A percentile compares a stretch with the other conserved stretches of the same genome.
phyloP scores from a whole-genome alignment of 345 rosid species.

The Boechera stricta region DNA sequence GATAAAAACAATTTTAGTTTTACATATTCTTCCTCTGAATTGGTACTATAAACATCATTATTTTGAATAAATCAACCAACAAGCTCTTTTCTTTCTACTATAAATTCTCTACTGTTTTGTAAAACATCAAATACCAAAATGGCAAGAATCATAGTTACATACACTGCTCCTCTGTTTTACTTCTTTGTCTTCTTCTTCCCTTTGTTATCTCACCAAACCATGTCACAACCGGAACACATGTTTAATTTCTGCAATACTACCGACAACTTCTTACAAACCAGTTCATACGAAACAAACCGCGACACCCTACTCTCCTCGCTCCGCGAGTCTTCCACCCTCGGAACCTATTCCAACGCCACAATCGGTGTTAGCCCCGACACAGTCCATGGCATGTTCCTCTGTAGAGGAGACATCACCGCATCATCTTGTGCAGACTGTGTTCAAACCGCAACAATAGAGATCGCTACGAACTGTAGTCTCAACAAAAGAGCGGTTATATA shows the following conservation, averaged over 20 bases:
- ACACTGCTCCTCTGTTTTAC: not conserved
- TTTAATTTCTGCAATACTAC: constrained; percentile 10
- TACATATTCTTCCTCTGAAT: constrained; percentile 20
- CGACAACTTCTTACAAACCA: constrained; percentile 22
- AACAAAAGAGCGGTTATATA: constrained; percentile 38
- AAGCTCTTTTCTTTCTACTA: not conserved
- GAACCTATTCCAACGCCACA: constrained; percentile 27
- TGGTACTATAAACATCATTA: not conserved
- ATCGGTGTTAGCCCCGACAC: constrained; percentile 29
- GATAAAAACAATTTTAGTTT: constrained; percentile 6
- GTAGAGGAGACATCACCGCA: constrained; percentile 44
- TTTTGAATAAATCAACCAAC: not conserved
- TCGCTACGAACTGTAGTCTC: constrained; percentile 38
- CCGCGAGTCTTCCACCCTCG: not conserved
- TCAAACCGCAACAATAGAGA: not conserved
- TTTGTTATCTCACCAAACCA: constrained; percentile 19
- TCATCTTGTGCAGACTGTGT: constrained; percentile 48
- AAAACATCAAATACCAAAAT: constrained; percentile 12
- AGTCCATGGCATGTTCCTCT: constrained; percentile 44
- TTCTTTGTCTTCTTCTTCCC: constrained; percentile 4
- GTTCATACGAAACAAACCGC: constrained; percentile 27
- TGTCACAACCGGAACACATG: constrained; percentile 24
- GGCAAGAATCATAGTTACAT: not conserved
- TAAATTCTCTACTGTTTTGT: not conserved
- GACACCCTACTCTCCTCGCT: not conserved